phyloP scores from a whole-genome alignment of 768 basidiomycete species.

The Arthromyces matolae region DNA sequence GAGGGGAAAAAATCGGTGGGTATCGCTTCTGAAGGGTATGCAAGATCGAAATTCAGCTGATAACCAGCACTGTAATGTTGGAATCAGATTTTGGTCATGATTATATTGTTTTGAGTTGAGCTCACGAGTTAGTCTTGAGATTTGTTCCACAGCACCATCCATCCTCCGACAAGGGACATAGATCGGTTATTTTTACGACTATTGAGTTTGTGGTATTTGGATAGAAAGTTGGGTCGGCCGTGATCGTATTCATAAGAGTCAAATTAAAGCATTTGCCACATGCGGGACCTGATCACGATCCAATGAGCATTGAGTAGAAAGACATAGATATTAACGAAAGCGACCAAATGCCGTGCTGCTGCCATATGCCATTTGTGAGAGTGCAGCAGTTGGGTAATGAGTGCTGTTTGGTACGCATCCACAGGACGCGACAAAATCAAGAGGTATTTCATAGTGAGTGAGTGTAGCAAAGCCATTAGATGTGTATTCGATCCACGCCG shows the following conservation, averaged over 20 bases:
- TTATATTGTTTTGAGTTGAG: conserved; percentile 7
- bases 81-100: not conserved
- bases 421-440: conserved; percentile 63
- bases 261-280: conserved; percentile 81
- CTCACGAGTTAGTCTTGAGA: conserved; percentile 61
- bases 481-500: conserved; percentile 62
- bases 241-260: conserved; percentile 66
- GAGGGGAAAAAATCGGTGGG: conserved; percentile 74
- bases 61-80: conserved; percentile 50
- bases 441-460: conserved; percentile 67
- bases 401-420: conserved; percentile 70
- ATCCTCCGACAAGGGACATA: conserved; percentile 60
- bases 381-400: conserved; percentile 74
- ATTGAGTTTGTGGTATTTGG: conserved; percentile 58
- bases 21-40: conserved; percentile 70
- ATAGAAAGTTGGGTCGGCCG: conserved; percentile 64
- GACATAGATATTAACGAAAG: conserved; percentile 7
- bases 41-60: conserved; percentile 79
- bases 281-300: conserved; percentile 46
- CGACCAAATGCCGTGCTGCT: conserved; percentile 63
- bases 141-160: conserved; percentile 75
- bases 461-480: conserved; percentile 63
- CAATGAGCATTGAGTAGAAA: not conserved
- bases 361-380: conserved; percentile 78
- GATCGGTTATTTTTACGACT: conserved; percentile 75